Evolutionary conservation across 2,329 filamentous ascomycete genomes (phyloP).

Genomic region (Colletotrichum scovillei): DNA sequence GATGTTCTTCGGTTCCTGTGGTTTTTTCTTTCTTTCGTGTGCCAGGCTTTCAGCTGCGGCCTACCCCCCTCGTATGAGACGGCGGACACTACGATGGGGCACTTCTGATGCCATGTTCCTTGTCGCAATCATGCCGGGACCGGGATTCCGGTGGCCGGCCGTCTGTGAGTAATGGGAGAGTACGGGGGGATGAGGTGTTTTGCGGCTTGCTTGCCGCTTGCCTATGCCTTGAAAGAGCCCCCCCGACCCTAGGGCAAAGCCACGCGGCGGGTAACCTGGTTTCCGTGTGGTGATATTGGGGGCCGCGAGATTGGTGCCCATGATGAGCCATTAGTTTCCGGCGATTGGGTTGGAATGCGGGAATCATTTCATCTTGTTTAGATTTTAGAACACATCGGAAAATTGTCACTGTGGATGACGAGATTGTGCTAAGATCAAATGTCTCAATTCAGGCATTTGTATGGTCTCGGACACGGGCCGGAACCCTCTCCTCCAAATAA

Average conservation of each 20-base stretch:
- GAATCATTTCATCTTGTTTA: neutral
- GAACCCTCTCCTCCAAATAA: neutral
- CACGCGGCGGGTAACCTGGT: neutral
- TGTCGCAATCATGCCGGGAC: slow-evolving; percentile 15
- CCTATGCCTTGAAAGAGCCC: neutral
- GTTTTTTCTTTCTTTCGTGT: neutral
- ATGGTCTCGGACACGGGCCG: neutral
- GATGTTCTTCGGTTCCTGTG: neutral
- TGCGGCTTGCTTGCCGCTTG: no score
- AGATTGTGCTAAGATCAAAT: neutral
- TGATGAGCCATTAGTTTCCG: neutral
- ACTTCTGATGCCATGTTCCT: neutral
- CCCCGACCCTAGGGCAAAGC: neutral
- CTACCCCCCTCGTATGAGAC: slow-evolving; percentile 2
- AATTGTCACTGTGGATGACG: neutral
- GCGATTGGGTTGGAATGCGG: neutral
- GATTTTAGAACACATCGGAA: neutral
- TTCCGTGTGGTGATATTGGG: slow-evolving; percentile 1
- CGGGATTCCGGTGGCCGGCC: slow-evolving; percentile 12
- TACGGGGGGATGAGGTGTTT: no score
- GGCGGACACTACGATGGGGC: neutral
- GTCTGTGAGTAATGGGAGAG: slow-evolving; percentile 1
- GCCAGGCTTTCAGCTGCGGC: neutral
- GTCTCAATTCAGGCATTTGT: neutral
- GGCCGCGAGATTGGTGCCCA: neutral